phyloP scores from a whole-genome alignment of 345 rosid genomes.

The Microcos paniculata region DNA sequence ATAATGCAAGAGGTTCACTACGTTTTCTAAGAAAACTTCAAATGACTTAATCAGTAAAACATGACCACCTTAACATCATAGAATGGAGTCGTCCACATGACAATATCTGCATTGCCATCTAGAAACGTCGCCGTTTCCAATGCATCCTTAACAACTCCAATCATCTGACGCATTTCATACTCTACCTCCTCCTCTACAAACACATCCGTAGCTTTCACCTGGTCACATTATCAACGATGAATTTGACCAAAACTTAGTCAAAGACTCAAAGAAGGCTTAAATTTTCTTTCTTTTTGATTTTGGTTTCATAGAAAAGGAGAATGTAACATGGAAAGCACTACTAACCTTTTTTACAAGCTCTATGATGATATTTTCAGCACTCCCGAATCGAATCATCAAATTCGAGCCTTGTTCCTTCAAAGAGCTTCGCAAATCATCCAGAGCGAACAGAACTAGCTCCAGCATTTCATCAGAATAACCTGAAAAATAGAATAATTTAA shows the following conservation, averaged over 20 bases:
- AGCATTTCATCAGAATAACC: slow-evolving; percentile 77
- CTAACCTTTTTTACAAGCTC: slow-evolving; percentile 64
- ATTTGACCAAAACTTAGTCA: slow-evolving; percentile 4
- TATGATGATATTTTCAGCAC: slow-evolving; percentile 55
- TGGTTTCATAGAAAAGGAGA: not conserved
- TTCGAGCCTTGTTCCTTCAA: slow-evolving; percentile 64
- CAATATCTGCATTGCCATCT: slow-evolving; percentile 33
- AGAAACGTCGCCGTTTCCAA: slow-evolving; percentile 24
- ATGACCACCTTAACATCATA: slow-evolving; percentile 56
- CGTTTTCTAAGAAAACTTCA: not conserved
- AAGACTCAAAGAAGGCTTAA: not conserved
- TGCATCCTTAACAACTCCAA: slow-evolving; percentile 40
- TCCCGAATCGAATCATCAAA: slow-evolving; percentile 78
- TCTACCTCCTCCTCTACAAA: slow-evolving; percentile 83
- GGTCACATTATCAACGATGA: slow-evolving; percentile 26
- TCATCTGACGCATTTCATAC: slow-evolving; percentile 41
- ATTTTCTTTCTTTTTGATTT: not conserved
- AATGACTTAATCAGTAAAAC: slow-evolving; percentile 9
- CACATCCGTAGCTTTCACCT: slow-evolving; percentile 62
- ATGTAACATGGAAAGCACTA: not conserved
- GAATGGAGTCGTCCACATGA: slow-evolving; percentile 70
- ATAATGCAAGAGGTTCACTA: not conserved
- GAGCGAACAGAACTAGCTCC: slow-evolving; percentile 61
- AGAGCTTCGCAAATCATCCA: slow-evolving; percentile 58
- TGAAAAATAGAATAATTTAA: slow-evolving; percentile 20